Percentiles rank a stretch among this genome's conserved stretches.
Evolutionary conservation across 306 rosid genomes (phyloP).

Genomic region (Astragalus membranaceus): DNA sequence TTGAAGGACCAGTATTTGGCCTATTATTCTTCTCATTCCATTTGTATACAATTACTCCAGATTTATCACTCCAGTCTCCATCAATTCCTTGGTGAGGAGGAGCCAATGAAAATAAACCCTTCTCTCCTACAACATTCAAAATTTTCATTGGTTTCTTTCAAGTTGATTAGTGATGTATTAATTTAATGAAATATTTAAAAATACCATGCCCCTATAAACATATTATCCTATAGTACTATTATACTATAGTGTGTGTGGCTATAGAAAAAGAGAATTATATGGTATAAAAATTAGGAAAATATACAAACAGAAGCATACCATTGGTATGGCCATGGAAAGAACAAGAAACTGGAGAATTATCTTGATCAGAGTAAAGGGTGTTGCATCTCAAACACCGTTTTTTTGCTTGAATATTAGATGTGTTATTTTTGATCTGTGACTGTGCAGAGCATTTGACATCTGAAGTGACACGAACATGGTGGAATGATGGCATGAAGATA

Average conservation of each 20-base stretch:
- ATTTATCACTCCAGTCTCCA: conserved; percentile 71
- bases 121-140: conserved; percentile 43
- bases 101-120: conserved; percentile 53
- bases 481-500: conserved; percentile 12
- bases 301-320: conserved; percentile 24
- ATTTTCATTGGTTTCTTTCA: background rate
- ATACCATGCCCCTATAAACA: background rate
- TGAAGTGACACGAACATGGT: background rate
- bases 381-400: conserved; percentile 64
- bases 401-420: conserved; percentile 26
- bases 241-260: background rate
- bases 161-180: background rate
- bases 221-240: too few species aligned
- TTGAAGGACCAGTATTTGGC: conserved; percentile 60
- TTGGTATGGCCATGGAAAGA: conserved; percentile 81
- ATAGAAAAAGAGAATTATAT: background rate
- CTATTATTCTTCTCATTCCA: conserved; percentile 65
- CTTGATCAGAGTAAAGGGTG: conserved; percentile 45
- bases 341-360: conserved; percentile 61
- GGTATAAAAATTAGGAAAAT: too few species aligned
- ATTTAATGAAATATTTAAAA: background rate
- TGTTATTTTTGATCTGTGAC: background rate
- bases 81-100: conserved; percentile 91
- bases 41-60: conserved; percentile 70
- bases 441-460: conserved; percentile 30